These are phyloP conservation scores for Candida loeiensis DNA, from an alignment of 805 yeast genomes.

Conservation along the genomic window DNA sequence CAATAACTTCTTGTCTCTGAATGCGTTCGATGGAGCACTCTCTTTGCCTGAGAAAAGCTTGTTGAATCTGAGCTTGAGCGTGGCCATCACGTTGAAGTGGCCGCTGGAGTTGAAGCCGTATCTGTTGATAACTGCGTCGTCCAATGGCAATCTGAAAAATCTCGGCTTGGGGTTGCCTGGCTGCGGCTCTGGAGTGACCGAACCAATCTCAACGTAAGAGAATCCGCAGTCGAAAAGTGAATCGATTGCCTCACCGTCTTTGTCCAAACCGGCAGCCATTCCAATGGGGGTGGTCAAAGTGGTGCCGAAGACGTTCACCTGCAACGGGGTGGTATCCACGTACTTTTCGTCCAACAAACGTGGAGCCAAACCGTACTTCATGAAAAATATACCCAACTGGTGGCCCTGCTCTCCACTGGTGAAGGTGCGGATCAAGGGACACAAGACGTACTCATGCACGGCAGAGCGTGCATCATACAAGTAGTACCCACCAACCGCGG, in stretches of 20 bases:
- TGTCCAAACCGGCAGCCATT: slow-evolving; percentile 93
- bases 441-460: slow-evolving; percentile 71
- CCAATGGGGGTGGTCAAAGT: slow-evolving; percentile 78
- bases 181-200: slow-evolving; percentile 89
- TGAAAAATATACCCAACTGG: slow-evolving; percentile 60
- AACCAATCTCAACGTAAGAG: slow-evolving; percentile 88
- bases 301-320: slow-evolving; percentile 64
- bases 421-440: slow-evolving; percentile 67
- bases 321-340: slow-evolving; percentile 38
- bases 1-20: slow-evolving; percentile 61
- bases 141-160: slow-evolving; percentile 79
- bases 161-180: slow-evolving; percentile 94
- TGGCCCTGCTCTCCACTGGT: slow-evolving; percentile 90
- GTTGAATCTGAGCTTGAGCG: slow-evolving; percentile 62
- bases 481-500: slow-evolving; percentile 48
- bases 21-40: slow-evolving; percentile 41
- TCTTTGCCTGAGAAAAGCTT: slow-evolving; percentile 29
- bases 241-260: slow-evolving; percentile 89
- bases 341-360: slow-evolving; percentile 52
- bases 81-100: slow-evolving; percentile 66
- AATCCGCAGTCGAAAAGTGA: slow-evolving; percentile 75
- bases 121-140: slow-evolving; percentile 88
- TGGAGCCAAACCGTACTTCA: slow-evolving; percentile 71
- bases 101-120: slow-evolving; percentile 95
- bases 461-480: slow-evolving; percentile 76